Base-by-base conservation (phyloP, 1,284 basidiomycete genomes). In the Cryptococcus maquisensis region DNA sequence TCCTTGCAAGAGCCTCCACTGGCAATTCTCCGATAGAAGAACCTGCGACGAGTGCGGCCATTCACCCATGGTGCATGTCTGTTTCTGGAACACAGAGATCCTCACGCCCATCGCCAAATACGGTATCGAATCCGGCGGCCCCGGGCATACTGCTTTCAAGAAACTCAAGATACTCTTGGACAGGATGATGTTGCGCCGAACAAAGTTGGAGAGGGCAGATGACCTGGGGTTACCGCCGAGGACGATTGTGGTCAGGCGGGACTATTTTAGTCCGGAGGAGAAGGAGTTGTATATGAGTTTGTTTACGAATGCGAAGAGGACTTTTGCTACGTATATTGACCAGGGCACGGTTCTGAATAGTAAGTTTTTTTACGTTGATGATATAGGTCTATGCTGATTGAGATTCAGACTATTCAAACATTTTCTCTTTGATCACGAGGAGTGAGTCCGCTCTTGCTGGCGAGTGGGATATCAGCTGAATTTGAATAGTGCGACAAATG, bases 141-240 rank as follows among this genome's bases (percentile, higher is more conserved):
- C 87, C 4, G 93, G 93, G 6, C 80, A 81, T 59, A 74, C 74
- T 3, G 93, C 91, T 0, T 97, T 95, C 81, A 90, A 88, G 78
- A 96, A 95, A 76, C 80, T 96, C 61, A 88, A 85, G 66, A 83
- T 91, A 46, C 78, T 98, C 26, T 79, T 99, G 18, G 91, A 95
- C 71, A 81, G 90, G 54, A 91, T 98, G 88, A 98, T 98, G 96
- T 81, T 99, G 47, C 85, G 74, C 9, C 74, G 79, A 35, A 80
- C 79, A 35, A 80, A 80, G 85, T 78, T 98, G 39, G 90, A 99
- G 83, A 83, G 90, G 48, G 95, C 95, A 1, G 96, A 99, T 69
- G 96, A 99, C 73, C 84, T 99, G 47, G 96, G 93, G 5, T 79
- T 98, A n/a, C 96, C 96, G 3, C 96, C 96, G 3, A 83, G 96